A percentile compares a stretch with the other conserved stretches of the same genome.
Conservation (phyloP, 192 early-diverging fungal genomes). For the Linnemannia zychae region DNA sequence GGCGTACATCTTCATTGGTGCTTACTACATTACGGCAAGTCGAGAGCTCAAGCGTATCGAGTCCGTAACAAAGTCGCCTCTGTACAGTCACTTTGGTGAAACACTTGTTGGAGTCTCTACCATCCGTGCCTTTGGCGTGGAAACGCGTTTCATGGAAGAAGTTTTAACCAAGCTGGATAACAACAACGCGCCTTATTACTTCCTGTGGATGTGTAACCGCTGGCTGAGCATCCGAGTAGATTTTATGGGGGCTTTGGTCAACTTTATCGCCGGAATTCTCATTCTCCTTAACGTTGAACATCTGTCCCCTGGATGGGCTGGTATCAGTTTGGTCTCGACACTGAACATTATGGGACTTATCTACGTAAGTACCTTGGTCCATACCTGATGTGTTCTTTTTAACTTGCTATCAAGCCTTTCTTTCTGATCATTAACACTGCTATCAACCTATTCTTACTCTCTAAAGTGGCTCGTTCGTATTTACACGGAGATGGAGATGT, state of each 20-base stretch:
- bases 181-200: conserved; percentile 86
- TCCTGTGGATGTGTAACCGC: conserved; percentile 85
- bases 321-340: conserved; percentile 86
- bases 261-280: conserved; percentile 71
- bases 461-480: conserved; percentile 57
- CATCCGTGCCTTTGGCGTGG: conserved; percentile 86
- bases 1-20: conserved; percentile 50
- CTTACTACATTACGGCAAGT: conserved; percentile 56
- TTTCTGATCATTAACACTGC: neutral
- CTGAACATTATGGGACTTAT: conserved; percentile 72
- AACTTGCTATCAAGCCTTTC: too few relatives aligned
- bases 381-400: neutral
- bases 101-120: conserved; percentile 78
- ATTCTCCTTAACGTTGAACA: conserved; percentile 65
- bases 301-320: conserved; percentile 85
- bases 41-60: conserved; percentile 92
- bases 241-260: conserved; percentile 77
- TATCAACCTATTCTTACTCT: neutral
- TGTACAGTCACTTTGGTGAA: conserved; percentile 89
- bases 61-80: conserved; percentile 76
- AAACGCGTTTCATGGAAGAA: conserved; percentile 73
- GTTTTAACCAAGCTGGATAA: conserved; percentile 67
- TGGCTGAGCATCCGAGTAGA: conserved; percentile 92
- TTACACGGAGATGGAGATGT: conserved; percentile 85
- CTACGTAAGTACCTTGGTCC: conserved; percentile 47